Conservation (phyloP, 2,329 filamentous ascomycete genomes). For the Penicillium sp. region DNA sequence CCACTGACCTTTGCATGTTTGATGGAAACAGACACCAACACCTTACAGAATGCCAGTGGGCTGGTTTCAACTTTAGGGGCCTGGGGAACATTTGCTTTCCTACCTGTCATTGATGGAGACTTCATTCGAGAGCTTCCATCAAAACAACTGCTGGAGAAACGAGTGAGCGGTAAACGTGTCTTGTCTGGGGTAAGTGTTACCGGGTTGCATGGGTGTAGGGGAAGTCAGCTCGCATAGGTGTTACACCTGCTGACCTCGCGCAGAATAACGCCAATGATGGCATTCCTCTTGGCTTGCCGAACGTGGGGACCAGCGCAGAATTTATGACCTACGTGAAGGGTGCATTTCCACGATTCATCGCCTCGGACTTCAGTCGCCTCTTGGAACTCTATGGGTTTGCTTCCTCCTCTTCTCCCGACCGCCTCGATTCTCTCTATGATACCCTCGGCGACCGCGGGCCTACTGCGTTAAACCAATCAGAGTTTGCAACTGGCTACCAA, state of each 20-base stretch:
- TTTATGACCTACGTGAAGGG: too few species aligned
- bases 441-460: slow-evolving; percentile 39
- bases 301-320: too few species aligned
- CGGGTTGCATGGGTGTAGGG: too few species aligned
- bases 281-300: too few species aligned
- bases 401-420: too few species aligned
- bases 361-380: slow-evolving; percentile 29
- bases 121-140: slow-evolving; percentile 41
- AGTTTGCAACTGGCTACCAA: slow-evolving; percentile 51
- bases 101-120: slow-evolving; percentile 45
- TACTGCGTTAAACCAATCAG: slow-evolving; percentile 52
- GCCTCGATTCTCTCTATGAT: slow-evolving; percentile 32
- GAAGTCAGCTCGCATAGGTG: too few species aligned
- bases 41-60: slow-evolving; percentile 39
- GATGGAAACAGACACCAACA: slow-evolving; percentile 33
- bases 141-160: slow-evolving; percentile 34
- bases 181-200: slow-evolving; percentile 28
- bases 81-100: slow-evolving; percentile 45
- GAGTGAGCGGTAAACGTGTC: slow-evolving; percentile 40
- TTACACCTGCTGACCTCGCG: background rate
- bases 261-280: slow-evolving; percentile 53
- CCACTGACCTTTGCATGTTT: slow-evolving; percentile 46
- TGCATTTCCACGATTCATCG: slow-evolving; percentile 44
- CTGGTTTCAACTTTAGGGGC: slow-evolving; percentile 33
- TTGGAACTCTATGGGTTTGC: slow-evolving; percentile 25